phyloP scores from a whole-genome alignment of 2,329 filamentous ascomycete genomes.

The Venturia aucupariae region DNA sequence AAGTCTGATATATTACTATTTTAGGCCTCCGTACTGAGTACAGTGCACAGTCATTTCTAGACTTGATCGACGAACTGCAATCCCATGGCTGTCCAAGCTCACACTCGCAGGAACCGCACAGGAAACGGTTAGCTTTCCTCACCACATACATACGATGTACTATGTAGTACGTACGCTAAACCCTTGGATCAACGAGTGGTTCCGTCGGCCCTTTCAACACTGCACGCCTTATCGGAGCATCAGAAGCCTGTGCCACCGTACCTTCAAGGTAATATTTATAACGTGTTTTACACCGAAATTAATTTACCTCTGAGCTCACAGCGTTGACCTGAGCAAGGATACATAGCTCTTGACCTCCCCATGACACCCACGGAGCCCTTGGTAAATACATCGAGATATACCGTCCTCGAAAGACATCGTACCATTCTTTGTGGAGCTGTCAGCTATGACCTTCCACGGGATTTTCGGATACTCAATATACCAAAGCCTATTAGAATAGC shows the following conservation, averaged over 20 bases:
- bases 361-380: neutral
- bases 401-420: too few species aligned
- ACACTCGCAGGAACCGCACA: neutral
- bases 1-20: neutral
- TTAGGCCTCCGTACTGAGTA: too few species aligned
- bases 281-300: too few species aligned
- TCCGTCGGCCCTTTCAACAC: neutral
- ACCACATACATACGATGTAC: too few species aligned
- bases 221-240: neutral
- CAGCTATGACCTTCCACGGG: neutral
- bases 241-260: too few species aligned
- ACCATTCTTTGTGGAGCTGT: neutral
- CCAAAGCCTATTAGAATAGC: neutral
- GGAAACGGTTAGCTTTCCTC: neutral
- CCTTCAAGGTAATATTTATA: too few species aligned
- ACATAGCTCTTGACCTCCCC: neutral
- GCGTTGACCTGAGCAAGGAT: neutral
- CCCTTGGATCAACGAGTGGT: too few species aligned
- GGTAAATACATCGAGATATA: neutral
- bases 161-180: too few species aligned
- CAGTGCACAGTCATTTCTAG: neutral
- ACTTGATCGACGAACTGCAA: neutral
- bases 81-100: neutral
- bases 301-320: neutral
- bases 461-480: neutral